Evolutionary conservation across 129 eudicot genomes (phyloP).

Genomic region (Lonicera japonica): DNA sequence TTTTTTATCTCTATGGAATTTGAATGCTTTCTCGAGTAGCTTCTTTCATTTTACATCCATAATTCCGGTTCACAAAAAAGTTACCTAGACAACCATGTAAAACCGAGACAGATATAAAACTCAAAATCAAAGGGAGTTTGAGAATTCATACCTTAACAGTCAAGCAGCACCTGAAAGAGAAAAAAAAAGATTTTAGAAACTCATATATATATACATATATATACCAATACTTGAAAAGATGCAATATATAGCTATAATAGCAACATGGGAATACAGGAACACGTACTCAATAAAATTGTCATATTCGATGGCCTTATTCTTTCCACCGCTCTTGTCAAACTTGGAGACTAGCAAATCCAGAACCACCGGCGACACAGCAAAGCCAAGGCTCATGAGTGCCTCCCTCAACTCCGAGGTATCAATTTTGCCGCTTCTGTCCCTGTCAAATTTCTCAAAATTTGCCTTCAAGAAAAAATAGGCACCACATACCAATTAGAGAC

Average conservation of each 20-base stretch:
- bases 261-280: not conserved
- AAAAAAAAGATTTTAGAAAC: not conserved
- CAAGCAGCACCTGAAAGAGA: conserved; percentile 73
- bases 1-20: too few relatives aligned
- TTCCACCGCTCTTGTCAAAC: conserved; percentile 82
- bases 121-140: not conserved
- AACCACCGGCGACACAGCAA: conserved; percentile 53
- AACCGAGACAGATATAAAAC: too few relatives aligned
- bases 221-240: too few relatives aligned
- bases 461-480: conserved; percentile 26
- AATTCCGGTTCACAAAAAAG: too few relatives aligned
- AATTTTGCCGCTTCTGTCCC: conserved; percentile 84
- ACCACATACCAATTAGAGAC: too few relatives aligned
- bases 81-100: too few relatives aligned
- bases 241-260: not conserved
- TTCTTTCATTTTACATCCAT: too few relatives aligned
- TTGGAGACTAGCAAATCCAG: conserved; percentile 74
- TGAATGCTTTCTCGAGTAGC: too few relatives aligned
- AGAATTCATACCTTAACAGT: conserved; percentile 70
- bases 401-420: conserved; percentile 72
- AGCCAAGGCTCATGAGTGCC: conserved; percentile 78
- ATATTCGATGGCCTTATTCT: conserved; percentile 71
- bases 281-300: conserved; percentile 94
- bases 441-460: conserved; percentile 73
- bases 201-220: not conserved